These are phyloP conservation scores for Plectranthus barbatus DNA, from an alignment of 257 asterid genomes.

Conservation along the genomic window DNA sequence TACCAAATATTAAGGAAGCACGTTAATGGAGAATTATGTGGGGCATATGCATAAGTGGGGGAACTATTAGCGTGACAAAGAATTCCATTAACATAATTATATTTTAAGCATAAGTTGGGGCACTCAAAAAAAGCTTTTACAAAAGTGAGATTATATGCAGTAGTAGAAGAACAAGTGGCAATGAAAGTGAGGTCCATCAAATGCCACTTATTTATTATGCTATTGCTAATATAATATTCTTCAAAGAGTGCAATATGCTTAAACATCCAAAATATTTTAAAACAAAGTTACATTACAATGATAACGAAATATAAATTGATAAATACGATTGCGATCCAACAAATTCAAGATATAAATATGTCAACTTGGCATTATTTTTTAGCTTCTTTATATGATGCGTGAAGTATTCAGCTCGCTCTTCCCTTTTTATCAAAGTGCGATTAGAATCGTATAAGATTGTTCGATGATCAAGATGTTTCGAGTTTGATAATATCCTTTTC, in stretches of 20 bases:
- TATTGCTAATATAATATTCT: neutral
- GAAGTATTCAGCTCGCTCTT: too few species aligned
- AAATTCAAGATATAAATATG: too few species aligned
- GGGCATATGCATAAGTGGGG: constrained; percentile 39
- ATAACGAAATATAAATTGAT: neutral
- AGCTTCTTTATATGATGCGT: too few species aligned
- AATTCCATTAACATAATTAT: constrained; percentile 31
- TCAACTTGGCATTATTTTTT: too few species aligned
- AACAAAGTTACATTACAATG: neutral
- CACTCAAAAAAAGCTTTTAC: constrained; percentile 30
- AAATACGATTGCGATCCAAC: neutral
- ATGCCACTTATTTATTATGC: neutral
- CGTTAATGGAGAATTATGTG: constrained; percentile 13
- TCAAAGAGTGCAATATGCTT: constrained; percentile 9
- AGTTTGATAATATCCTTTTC: too few species aligned
- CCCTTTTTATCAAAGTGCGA: too few species aligned
- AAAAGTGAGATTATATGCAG: constrained; percentile 18
- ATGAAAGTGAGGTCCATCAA: constrained; percentile 13
- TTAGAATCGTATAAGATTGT: too few species aligned
- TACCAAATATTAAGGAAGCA: neutral
- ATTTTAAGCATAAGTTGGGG: constrained; percentile 34
- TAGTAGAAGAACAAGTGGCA: constrained; percentile 18
- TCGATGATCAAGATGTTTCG: too few species aligned
- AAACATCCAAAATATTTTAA: neutral
- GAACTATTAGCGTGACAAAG: constrained; percentile 46